These are phyloP conservation scores for Dothistroma septosporum DNA, from an alignment of 2,329 filamentous ascomycete genomes.

Conservation along the genomic window DNA sequence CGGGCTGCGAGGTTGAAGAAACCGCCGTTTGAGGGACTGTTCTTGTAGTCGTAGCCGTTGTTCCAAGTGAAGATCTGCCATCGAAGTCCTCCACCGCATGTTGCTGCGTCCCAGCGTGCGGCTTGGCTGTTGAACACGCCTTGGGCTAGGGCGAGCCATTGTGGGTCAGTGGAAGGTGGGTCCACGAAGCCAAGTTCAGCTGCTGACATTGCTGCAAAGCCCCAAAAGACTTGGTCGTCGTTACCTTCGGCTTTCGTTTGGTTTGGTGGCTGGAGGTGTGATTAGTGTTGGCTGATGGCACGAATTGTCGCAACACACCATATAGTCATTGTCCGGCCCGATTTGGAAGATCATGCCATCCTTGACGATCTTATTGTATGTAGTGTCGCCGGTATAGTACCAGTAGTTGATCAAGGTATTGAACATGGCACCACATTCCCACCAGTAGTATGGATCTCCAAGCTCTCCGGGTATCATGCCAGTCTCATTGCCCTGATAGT, in stretches of 20 bases:
- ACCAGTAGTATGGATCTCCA: constrained; percentile 67
- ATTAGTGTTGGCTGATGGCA: neutral
- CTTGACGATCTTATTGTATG: constrained; percentile 58
- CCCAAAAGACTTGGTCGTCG: constrained; percentile 59
- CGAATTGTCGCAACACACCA: constrained; percentile 31
- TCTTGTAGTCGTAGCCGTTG: constrained; percentile 52
- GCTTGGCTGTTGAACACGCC: constrained; percentile 40
- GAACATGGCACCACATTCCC: constrained; percentile 60
- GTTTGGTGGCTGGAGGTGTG: constrained; percentile 37
- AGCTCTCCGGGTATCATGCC: constrained; percentile 52
- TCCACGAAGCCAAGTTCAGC: constrained; percentile 49
- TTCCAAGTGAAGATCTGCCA: constrained; percentile 46
- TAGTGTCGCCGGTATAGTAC: constrained; percentile 60
- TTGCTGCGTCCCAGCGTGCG: constrained; percentile 35
- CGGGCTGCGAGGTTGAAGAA: constrained; percentile 49
- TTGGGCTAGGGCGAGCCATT: constrained; percentile 45
- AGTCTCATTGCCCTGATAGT: constrained; percentile 51
- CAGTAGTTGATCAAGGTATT: constrained; percentile 66
- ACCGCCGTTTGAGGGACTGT: constrained; percentile 53
- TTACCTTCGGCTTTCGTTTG: constrained; percentile 41
- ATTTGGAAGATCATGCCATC: constrained; percentile 57
- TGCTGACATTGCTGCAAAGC: constrained; percentile 52
- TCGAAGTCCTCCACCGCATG: constrained; percentile 39
- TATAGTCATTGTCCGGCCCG: constrained; percentile 56
- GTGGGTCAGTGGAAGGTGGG: constrained; percentile 38